Evolutionary conservation across 352 stramenopile genomes (phyloP).

Genomic region (Phytophthora tubulina): DNA sequence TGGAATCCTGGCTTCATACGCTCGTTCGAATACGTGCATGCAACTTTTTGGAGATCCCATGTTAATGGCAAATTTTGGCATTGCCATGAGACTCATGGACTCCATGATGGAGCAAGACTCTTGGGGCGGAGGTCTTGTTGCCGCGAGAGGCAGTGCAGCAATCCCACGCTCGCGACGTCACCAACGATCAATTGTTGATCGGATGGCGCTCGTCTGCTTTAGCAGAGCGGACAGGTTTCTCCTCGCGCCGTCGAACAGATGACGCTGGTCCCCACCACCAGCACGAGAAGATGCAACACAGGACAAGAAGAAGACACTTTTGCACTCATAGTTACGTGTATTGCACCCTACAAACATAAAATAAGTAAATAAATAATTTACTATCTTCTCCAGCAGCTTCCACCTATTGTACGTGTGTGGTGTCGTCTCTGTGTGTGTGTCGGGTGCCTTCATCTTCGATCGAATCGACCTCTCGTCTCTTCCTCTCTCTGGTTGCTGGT

Average conservation of each 20-base stretch:
- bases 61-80: too few relatives aligned
- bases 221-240: conserved; percentile 29
- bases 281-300: conserved; percentile 9
- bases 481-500: conserved; percentile 12
- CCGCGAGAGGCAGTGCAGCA: neutral
- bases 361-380: conserved; percentile 64
- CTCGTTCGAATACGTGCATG: too few relatives aligned
- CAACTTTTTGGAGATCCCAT: too few relatives aligned
- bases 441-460: conserved; percentile 35
- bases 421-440: conserved; percentile 35
- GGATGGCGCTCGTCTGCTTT: conserved; percentile 31
- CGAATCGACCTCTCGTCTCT: conserved; percentile 19
- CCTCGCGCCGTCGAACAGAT: conserved; percentile 21
- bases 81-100: too few relatives aligned
- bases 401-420: conserved; percentile 50
- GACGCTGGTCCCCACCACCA: neutral
- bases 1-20: neutral
- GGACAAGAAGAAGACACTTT: conserved; percentile 5
- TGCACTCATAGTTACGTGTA: conserved; percentile 36
- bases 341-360: conserved; percentile 32
- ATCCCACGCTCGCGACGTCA: conserved; percentile 16
- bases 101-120: too few relatives aligned
- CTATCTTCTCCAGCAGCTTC: conserved; percentile 35
- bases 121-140: too few relatives aligned
- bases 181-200: conserved; percentile 25